These are phyloP conservation scores for peach (Prunus persica) DNA, from an alignment of 306 rosid species.

Conservation along the genomic window Prunus_persica_NCBIv2 NC_034014.1:19947001-19947500, in stretches of 20 bases:
- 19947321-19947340: not conserved
- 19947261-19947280: not conserved
- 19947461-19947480: conserved; percentile 97
- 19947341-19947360: not conserved
- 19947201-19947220: conserved; percentile 1
- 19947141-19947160: not conserved
- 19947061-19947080: not conserved
- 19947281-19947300: conserved; percentile 7
- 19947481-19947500: conserved; percentile 6
- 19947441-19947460: conserved; percentile 96
- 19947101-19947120: not conserved
- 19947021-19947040: conserved; percentile 94
- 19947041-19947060: conserved; percentile 85
- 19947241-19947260: not conserved
- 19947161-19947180: not conserved
- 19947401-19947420: conserved; percentile 97
- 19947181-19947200: not conserved
- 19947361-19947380: not conserved
- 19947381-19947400: not conserved
- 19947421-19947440: conserved; percentile 93
- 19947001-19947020: conserved; percentile 97
- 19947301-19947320: conserved; percentile 9
- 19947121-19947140: not conserved
- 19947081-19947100: not conserved
- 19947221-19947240: not conserved